phyloP scores from a whole-genome alignment of 139 green algal genomes.

The Yamagishiella unicocca region DNA sequence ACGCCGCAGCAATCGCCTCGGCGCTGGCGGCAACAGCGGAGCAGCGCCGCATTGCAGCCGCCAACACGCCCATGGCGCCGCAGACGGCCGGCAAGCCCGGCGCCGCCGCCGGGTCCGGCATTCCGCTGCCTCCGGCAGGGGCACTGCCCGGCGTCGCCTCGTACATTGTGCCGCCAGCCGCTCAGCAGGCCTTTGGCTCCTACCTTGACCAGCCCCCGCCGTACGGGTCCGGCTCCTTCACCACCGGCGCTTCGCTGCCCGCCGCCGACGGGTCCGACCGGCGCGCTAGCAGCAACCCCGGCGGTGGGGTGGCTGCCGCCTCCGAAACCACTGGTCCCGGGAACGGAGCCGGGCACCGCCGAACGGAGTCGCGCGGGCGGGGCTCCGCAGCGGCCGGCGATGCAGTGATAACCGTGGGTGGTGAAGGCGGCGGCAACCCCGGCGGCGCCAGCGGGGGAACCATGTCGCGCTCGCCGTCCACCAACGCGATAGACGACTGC shows the following conservation, averaged over 20 bases:
- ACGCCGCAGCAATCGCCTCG: conserved; percentile 34
- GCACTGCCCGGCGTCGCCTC: not conserved
- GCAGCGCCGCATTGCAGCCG: not conserved
- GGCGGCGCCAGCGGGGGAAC: not conserved
- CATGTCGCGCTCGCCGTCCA: conserved; percentile 21
- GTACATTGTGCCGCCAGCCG: conserved; percentile 10
- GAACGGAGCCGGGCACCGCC: too few species aligned
- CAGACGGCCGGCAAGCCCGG: not conserved
- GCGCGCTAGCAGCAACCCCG: too few species aligned
- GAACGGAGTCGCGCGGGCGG: too few species aligned
- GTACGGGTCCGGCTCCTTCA: not conserved
- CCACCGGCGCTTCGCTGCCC: too few species aligned
- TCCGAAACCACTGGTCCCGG: too few species aligned
- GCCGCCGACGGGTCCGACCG: not conserved
- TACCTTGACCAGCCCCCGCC: conserved; percentile 37
- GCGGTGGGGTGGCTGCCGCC: too few species aligned
- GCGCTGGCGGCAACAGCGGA: conserved; percentile 21
- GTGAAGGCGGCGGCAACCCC: not conserved
- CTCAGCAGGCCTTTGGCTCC: conserved; percentile 16
- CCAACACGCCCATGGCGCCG: not conserved
- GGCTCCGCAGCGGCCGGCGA: too few species aligned
- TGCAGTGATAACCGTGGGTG: too few species aligned
- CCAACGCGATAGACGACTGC: not conserved
- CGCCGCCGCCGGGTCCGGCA: not conserved
- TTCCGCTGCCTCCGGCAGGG: not conserved